Evolutionary conservation across 768 basidiomycete genomes (phyloP).

Genomic region (Amanita exitialis): DNA sequence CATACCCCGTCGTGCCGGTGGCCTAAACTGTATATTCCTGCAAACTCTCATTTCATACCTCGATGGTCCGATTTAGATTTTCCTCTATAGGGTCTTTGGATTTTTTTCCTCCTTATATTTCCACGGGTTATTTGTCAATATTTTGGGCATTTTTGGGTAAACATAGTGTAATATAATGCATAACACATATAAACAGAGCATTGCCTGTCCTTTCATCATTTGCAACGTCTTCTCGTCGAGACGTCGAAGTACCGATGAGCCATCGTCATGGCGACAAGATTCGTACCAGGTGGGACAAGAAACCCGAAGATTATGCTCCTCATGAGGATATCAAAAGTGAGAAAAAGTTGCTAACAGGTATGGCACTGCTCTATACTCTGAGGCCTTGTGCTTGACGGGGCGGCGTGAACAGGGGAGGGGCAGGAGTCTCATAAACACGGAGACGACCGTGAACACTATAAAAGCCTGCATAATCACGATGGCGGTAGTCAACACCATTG

Average conservation of each 20-base stretch:
- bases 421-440: neutral
- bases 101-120: neutral
- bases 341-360: neutral
- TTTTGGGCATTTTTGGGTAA: neutral
- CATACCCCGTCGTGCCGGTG: neutral
- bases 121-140: neutral
- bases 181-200: neutral
- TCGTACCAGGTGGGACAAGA: neutral
- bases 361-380: neutral
- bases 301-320: neutral
- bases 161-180: slow-evolving; percentile 1
- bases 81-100: neutral
- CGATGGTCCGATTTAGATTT: neutral
- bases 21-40: neutral
- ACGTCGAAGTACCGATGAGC: neutral
- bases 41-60: neutral
- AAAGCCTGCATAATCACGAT: neutral
- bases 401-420: neutral
- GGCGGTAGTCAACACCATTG: neutral
- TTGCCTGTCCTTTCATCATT: neutral
- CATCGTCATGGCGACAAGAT: neutral
- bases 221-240: neutral
- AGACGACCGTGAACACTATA: neutral
- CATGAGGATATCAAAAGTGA: neutral
- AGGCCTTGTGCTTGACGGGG: neutral